phyloP scores from a whole-genome alignment of 1,284 basidiomycete species.

The Quambalaria eucalypti region DNA sequence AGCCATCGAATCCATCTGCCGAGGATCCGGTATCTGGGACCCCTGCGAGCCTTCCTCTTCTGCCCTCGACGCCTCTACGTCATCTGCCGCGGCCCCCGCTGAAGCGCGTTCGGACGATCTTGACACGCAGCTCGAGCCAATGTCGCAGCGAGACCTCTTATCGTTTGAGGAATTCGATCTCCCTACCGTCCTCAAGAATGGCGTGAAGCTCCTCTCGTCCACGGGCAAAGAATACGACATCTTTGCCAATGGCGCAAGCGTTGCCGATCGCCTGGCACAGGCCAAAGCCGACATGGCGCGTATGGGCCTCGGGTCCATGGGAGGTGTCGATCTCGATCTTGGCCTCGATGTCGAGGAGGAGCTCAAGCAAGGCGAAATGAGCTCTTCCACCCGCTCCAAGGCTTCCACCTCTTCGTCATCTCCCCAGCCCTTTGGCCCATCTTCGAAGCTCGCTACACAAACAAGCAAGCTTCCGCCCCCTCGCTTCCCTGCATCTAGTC shows the following conservation, averaged over 20 bases:
- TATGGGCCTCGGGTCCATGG: slow-evolving; percentile 63
- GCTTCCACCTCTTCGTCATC: neutral
- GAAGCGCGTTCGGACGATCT: neutral
- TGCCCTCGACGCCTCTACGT: neutral
- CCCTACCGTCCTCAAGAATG: slow-evolving; percentile 62
- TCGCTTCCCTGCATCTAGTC: neutral
- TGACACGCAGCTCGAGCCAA: neutral
- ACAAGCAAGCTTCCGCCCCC: neutral
- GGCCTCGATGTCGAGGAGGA: slow-evolving; percentile 49
- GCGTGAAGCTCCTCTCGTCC: slow-evolving; percentile 69
- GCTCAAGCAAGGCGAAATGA: slow-evolving; percentile 12
- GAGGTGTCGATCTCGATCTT: slow-evolving; percentile 65
- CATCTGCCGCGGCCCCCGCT: neutral
- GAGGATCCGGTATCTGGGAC: slow-evolving; percentile 70
- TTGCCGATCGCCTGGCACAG: slow-evolving; percentile 61
- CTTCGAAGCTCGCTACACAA: no score
- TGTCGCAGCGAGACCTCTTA: slow-evolving; percentile 10
- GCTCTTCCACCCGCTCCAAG: neutral
- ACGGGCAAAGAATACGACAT: slow-evolving; percentile 71
- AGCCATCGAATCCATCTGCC: slow-evolving; percentile 75
- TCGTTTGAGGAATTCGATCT: slow-evolving; percentile 54
- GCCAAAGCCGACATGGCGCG: slow-evolving; percentile 61
- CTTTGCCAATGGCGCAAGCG: slow-evolving; percentile 14
- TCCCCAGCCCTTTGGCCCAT: no score
- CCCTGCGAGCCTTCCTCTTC: slow-evolving; percentile 9